Conservation (phyloP, 306 rosid species). For the Abrus precatorius region DNA sequence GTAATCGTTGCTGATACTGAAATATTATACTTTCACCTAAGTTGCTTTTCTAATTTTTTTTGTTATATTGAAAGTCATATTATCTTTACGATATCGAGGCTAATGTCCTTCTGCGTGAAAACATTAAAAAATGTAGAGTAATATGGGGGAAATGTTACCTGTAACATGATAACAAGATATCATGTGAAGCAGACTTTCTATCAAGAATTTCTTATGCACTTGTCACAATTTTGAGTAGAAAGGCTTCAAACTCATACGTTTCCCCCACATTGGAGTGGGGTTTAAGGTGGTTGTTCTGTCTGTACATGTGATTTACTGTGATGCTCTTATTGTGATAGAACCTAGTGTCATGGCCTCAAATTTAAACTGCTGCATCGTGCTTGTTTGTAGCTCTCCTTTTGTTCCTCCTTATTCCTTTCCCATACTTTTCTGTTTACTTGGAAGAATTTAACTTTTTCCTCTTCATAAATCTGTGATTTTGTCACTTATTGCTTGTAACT, state of each 20-base stretch:
- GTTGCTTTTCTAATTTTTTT: neutral
- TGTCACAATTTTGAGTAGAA: neutral
- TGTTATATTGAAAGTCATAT: neutral
- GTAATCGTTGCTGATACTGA: neutral
- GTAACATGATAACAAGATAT: neutral
- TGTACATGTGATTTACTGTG: neutral
- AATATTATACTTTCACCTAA: neutral
- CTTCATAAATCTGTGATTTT: slow-evolving; percentile 16
- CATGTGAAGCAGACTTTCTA: neutral
- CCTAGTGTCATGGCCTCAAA: neutral
- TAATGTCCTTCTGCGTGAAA: slow-evolving; percentile 20
- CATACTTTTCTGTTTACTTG: neutral
- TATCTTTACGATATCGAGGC: neutral
- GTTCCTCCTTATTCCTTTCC: neutral
- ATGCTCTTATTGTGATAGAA: slow-evolving; percentile 27
- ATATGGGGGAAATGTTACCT: neutral
- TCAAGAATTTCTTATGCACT: neutral
- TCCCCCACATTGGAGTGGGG: slow-evolving; percentile 5
- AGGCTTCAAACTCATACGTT: neutral
- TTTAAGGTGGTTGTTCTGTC: neutral
- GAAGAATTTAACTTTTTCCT: slow-evolving; percentile 23
- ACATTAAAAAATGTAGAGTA: slow-evolving; percentile 1
- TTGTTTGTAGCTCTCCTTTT: slow-evolving; percentile 19
- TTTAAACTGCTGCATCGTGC: neutral
- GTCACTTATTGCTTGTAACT: slow-evolving; percentile 19